phyloP scores from a whole-genome alignment of 495 filamentous ascomycete genomes.

The Aspergillus bridgeri region DNA sequence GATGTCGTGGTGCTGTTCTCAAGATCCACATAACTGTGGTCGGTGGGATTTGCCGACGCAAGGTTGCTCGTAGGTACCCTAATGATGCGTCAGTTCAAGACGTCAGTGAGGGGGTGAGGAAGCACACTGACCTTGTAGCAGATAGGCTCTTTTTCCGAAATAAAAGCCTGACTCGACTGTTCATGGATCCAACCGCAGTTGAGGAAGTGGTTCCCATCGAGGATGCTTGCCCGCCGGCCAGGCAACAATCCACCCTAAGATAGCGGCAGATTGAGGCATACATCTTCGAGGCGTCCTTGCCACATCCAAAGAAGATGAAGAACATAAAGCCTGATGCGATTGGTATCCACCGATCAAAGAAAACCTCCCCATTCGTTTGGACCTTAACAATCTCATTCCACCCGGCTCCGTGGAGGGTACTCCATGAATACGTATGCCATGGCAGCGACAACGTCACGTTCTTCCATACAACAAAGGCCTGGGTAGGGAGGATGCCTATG shows the following conservation, averaged over 20 bases:
- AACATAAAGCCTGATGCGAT: conserved; percentile 57
- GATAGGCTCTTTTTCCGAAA: conserved; percentile 21
- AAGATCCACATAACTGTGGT: conserved; percentile 16
- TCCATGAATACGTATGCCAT: conserved; percentile 52
- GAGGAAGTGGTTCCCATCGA: conserved; percentile 13
- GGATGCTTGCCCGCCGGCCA: conserved; percentile 13
- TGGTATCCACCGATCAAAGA: conserved; percentile 66
- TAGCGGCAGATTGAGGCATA: conserved; percentile 52
- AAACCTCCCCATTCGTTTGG: conserved; percentile 50
- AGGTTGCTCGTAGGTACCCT: conserved; percentile 11
- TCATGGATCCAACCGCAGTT: conserved; percentile 15
- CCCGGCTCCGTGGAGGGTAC: conserved; percentile 47
- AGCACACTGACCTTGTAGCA: conserved; percentile 17
- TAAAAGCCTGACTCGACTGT: conserved; percentile 26
- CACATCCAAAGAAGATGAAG: conserved; percentile 79
- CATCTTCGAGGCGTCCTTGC: conserved; percentile 67
- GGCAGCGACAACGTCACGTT: conserved; percentile 44
- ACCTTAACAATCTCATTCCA: conserved; percentile 63
- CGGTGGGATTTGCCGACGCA: background rate
- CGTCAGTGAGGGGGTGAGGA: background rate
- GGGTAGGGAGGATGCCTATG: conserved; percentile 60
- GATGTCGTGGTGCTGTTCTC: conserved; percentile 22
- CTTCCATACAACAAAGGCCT: conserved; percentile 55
- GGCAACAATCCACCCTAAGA: conserved; percentile 29
- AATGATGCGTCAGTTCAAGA: background rate